These are phyloP conservation scores for Canna indica DNA, from an alignment of 176 grass and related monocot genomes.

Conservation along the genomic window DNA sequence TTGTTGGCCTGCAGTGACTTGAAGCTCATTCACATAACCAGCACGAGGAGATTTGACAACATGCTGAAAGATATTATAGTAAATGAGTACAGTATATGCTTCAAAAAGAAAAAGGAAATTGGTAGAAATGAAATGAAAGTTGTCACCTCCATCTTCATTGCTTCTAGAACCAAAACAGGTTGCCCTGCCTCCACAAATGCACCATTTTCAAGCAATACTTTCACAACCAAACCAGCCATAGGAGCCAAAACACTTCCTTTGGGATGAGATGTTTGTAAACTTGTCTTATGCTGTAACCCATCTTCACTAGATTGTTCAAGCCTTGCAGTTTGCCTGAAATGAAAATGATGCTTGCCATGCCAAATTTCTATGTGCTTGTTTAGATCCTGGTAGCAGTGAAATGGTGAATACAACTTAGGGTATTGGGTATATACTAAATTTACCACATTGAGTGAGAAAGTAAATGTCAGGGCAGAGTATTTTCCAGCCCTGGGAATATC, in stretches of 20 bases:
- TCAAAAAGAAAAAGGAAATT: constrained; percentile 3
- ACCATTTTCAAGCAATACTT: constrained; percentile 71
- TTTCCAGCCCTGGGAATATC: neutral
- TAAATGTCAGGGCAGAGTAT: neutral
- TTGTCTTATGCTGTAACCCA: constrained; percentile 34
- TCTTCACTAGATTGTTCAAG: constrained; percentile 39
- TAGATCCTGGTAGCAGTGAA: constrained; percentile 37
- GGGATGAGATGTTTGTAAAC: constrained; percentile 50
- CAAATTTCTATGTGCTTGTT: constrained; percentile 76
- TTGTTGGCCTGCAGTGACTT: constrained; percentile 71
- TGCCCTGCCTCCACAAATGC: constrained; percentile 53
- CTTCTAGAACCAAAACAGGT: constrained; percentile 88
- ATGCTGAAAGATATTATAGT: constrained; percentile 39
- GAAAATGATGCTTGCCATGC: constrained; percentile 81
- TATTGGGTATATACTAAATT: neutral
- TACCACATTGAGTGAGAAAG: neutral
- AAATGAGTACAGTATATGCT: neutral
- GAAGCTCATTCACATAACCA: constrained; percentile 63
- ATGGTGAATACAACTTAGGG: neutral
- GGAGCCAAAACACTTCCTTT: constrained; percentile 90
- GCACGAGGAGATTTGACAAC: constrained; percentile 67
- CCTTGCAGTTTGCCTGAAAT: constrained; percentile 56
- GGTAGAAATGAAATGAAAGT: neutral
- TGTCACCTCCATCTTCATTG: constrained; percentile 98
- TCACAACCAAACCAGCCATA: constrained; percentile 91